Percentiles rank a stretch among this genome's conserved stretches.
Conservation (phyloP, 805 yeast genomes). For the Cyberlindnera veronae region DNA sequence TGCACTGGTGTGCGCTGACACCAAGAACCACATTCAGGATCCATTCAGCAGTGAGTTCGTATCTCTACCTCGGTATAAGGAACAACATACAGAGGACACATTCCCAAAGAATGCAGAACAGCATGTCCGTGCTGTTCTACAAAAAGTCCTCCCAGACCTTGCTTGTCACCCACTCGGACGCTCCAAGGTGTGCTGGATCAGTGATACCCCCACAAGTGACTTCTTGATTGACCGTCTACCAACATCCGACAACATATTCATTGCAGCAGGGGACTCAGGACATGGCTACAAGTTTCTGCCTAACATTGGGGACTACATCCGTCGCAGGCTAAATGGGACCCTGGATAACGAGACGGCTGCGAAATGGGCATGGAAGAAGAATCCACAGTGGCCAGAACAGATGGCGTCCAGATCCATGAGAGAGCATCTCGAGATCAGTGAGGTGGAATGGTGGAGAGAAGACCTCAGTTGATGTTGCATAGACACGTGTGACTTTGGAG, state of each 20-base stretch:
- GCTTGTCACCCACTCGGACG: conserved; percentile 31
- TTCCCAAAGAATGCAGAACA: conserved; percentile 32
- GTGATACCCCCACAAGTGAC: conserved; percentile 39
- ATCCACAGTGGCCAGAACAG: conserved; percentile 18
- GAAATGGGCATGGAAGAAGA: conserved; percentile 33
- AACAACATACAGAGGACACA: conserved; percentile 30
- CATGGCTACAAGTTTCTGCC: conserved; percentile 47
- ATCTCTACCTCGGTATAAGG: conserved; percentile 36
- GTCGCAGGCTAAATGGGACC: conserved; percentile 30
- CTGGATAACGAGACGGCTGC: conserved; percentile 23
- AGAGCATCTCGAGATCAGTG: conserved; percentile 19
- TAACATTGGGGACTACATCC: conserved; percentile 42
- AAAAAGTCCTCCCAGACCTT: conserved; percentile 38
- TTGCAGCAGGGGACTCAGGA: conserved; percentile 49
- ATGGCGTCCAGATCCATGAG: conserved; percentile 18
- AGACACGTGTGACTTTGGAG: too few relatives aligned
- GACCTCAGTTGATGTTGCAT: too few relatives aligned
- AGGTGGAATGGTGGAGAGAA: conserved; percentile 18
- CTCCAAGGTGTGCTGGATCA: conserved; percentile 39
- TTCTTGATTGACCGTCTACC: conserved; percentile 41
- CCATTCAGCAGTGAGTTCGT: conserved; percentile 16
- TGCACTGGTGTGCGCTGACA: conserved; percentile 31
- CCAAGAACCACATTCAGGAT: conserved; percentile 24
- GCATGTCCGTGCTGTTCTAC: conserved; percentile 29
- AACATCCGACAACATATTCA: conserved; percentile 27